These are phyloP conservation scores for Chlorella sp. DNA, from an alignment of 139 green algal genomes.

Conservation along the genomic window DNA sequence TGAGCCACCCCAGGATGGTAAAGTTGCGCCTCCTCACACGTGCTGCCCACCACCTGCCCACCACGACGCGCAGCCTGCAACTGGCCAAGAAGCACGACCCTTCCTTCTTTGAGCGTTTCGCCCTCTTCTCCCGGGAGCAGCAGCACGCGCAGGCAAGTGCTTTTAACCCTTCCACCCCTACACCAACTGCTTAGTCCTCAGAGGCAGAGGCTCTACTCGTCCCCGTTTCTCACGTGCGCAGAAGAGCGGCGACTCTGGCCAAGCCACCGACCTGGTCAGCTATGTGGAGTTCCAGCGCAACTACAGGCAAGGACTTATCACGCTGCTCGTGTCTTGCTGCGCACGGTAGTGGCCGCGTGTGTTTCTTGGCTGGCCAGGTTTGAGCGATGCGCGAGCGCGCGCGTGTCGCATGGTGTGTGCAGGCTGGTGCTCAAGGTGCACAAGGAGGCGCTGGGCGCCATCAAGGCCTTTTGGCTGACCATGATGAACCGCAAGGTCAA, in stretches of 20 bases:
- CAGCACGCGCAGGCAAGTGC: slow-evolving; percentile 39
- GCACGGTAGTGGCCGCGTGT: neutral
- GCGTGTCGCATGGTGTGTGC: neutral
- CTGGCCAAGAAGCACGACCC: slow-evolving; percentile 20
- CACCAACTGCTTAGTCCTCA: too few relatives aligned
- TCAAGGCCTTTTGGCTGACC: neutral
- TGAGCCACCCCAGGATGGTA: too few relatives aligned
- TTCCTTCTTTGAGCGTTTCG: slow-evolving; percentile 21
- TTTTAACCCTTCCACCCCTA: too few relatives aligned
- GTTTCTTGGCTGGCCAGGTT: neutral
- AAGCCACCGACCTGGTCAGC: slow-evolving; percentile 43
- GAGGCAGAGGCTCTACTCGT: too few relatives aligned
- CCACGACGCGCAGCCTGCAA: too few relatives aligned
- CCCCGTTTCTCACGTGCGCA: too few relatives aligned
- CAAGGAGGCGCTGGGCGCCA: neutral
- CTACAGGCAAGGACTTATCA: slow-evolving; percentile 17
- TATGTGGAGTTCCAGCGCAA: slow-evolving; percentile 41
- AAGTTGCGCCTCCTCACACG: too few relatives aligned
- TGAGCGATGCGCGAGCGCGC: neutral
- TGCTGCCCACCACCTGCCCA: too few relatives aligned
- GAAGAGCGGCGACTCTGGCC: too few relatives aligned
- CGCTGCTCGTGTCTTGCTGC: neutral
- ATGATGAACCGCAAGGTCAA: neutral
- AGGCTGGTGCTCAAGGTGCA: neutral
- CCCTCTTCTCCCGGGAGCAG: slow-evolving; percentile 30